Conservation (phyloP, 768 basidiomycete genomes). For the Cystobasidium ongulense region DNA sequence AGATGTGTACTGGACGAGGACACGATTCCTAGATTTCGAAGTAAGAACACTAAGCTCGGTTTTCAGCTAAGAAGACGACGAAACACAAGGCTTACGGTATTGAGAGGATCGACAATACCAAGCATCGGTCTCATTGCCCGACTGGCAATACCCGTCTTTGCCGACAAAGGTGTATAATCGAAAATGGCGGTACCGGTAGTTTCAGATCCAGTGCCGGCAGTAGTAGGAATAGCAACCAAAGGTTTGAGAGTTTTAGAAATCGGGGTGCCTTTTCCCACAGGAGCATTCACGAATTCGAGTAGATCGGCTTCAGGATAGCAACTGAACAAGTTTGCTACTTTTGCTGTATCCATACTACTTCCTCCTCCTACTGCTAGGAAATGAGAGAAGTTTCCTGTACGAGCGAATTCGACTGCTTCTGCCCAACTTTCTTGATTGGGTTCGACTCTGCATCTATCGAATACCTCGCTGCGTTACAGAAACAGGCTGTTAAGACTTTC, state of each 20-base stretch:
- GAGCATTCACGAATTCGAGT: conserved; percentile 95
- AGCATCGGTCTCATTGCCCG: conserved; percentile 82
- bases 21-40: conserved; percentile 48
- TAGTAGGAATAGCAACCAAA: conserved; percentile 62
- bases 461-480: conserved; percentile 53
- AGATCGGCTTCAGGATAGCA: conserved; percentile 80
- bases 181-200: conserved; percentile 92
- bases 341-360: conserved; percentile 90
- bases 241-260: conserved; percentile 64
- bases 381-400: conserved; percentile 80
- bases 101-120: conserved; percentile 76
- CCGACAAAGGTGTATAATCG: conserved; percentile 75
- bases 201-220: conserved; percentile 74
- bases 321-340: conserved; percentile 86
- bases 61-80: background rate
- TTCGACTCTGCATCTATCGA: conserved; percentile 72
- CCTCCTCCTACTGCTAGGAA: conserved; percentile 55
- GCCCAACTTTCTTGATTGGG: conserved; percentile 77
- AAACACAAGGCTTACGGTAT: conserved; percentile 58
- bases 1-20: conserved; percentile 84
- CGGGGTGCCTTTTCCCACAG: conserved; percentile 70
- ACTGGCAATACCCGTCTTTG: conserved; percentile 94
- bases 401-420: conserved; percentile 78
- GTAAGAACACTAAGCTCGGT: too few species aligned
- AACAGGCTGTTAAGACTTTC: background rate